These are phyloP conservation scores for Xylogone sp. DNA, from an alignment of 2,329 filamentous ascomycete genomes.

Conservation along the genomic window DNA sequence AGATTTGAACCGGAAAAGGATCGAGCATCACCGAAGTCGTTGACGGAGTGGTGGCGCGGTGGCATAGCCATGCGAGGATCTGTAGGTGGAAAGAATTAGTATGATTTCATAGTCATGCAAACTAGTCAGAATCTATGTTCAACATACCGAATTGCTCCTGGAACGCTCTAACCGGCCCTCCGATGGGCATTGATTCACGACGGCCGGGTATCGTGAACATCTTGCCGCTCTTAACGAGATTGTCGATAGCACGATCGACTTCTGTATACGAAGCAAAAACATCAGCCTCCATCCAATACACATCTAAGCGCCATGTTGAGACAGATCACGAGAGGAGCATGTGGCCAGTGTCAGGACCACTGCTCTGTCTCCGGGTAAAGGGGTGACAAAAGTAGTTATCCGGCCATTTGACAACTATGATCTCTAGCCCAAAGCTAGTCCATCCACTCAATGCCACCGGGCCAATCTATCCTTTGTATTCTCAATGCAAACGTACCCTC, in stretches of 20 bases:
- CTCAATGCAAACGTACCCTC: conserved; percentile 65
- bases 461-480: conserved; percentile 4
- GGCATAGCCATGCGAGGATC: conserved; percentile 67
- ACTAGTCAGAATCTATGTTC: conserved; percentile 17
- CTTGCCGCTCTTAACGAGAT: conserved; percentile 95
- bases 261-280: conserved; percentile 53
- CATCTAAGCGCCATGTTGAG: too few species aligned
- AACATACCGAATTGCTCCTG: conserved; percentile 55
- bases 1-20: conserved; percentile 73
- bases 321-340: too few species aligned
- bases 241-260: conserved; percentile 93
- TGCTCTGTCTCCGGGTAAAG: not conserved
- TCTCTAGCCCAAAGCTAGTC: conserved; percentile 2
- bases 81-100: conserved; percentile 30
- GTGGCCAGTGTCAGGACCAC: not conserved
- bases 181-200: conserved; percentile 74
- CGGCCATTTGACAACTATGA: not conserved
- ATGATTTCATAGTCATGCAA: conserved; percentile 11
- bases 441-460: not conserved
- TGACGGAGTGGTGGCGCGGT: conserved; percentile 77
- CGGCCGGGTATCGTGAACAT: conserved; percentile 71
- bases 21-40: conserved; percentile 72
- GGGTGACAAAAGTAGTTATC: not conserved
- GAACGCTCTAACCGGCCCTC: conserved; percentile 50
- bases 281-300: conserved; percentile 21